A percentile compares a stretch with the other conserved stretches of the same genome.
Conservation (phyloP, 352 stramenopile genomes). For the Blastocystis sp. region DNA sequence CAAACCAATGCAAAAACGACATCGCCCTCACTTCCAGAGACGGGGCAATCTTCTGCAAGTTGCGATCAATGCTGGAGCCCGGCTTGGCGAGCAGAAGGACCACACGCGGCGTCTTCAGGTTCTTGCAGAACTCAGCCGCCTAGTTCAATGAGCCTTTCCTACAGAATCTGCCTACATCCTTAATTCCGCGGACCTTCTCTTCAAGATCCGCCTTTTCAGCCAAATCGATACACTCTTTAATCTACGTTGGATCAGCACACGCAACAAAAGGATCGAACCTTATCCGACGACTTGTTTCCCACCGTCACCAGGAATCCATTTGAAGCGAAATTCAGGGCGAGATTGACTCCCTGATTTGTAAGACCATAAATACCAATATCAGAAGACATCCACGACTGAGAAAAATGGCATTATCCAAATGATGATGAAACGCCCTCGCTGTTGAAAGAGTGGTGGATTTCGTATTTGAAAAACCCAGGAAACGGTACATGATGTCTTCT, state of each 20-base stretch:
- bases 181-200: constrained; percentile 39
- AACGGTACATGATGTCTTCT: background rate
- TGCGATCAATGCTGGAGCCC: background rate
- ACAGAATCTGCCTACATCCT: background rate
- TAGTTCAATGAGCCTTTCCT: background rate
- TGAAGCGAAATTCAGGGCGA: constrained; percentile 27
- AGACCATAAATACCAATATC: constrained; percentile 56
- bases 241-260: background rate
- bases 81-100: background rate
- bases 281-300: constrained; percentile 48
- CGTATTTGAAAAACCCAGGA: background rate
- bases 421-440: background rate
- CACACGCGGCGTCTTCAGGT: background rate
- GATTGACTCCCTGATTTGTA: background rate
- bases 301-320: constrained; percentile 2
- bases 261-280: background rate
- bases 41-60: background rate
- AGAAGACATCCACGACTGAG: constrained; percentile 44
- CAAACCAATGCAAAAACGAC: background rate
- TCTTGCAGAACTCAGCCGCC: background rate
- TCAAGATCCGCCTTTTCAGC: constrained; percentile 6
- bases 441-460: background rate
- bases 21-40: background rate
- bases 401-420: too few species aligned
- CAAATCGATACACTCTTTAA: constrained; percentile 34